phyloP scores from a whole-genome alignment of 208 protist genomes.

The Crithidia acanthocephali region DNA sequence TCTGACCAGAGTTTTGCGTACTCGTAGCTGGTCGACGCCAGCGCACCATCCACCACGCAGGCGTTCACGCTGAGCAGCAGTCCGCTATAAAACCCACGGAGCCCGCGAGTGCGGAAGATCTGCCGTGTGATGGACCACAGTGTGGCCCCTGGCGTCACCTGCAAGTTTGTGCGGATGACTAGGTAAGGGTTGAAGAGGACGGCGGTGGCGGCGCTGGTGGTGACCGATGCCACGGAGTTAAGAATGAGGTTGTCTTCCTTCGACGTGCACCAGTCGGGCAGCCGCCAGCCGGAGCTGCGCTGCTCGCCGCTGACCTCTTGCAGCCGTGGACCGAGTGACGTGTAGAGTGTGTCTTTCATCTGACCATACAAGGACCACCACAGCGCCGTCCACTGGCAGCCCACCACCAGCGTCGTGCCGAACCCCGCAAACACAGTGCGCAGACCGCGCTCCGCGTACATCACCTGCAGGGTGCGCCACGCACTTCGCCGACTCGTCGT shows the following conservation, averaged over 20 bases:
- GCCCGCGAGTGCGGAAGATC: conserved; percentile 60
- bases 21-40: conserved; percentile 85
- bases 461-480: conserved; percentile 34
- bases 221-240: conserved; percentile 63
- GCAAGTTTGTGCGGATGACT: conserved; percentile 81
- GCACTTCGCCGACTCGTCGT: conserved; percentile 8
- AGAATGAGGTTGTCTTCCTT: conserved; percentile 76
- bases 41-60: conserved; percentile 74
- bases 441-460: conserved; percentile 73
- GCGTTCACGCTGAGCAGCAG: conserved; percentile 67
- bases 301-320: conserved; percentile 10
- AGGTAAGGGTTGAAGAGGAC: conserved; percentile 88
- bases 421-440: conserved; percentile 79
- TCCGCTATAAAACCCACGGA: conserved; percentile 75
- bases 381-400: conserved; percentile 83
- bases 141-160: conserved; percentile 71
- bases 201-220: conserved; percentile 70
- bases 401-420: conserved; percentile 78
- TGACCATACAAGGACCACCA: conserved; percentile 82
- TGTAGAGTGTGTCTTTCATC: conserved; percentile 62
- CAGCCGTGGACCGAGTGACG: conserved; percentile 37
- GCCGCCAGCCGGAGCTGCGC: conserved; percentile 4
- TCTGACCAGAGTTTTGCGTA: conserved; percentile 88
- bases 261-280: conserved; percentile 49
- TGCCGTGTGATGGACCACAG: conserved; percentile 49